phyloP scores from a whole-genome alignment of 1,284 basidiomycete genomes.

The Ustilago bromivora region DNA sequence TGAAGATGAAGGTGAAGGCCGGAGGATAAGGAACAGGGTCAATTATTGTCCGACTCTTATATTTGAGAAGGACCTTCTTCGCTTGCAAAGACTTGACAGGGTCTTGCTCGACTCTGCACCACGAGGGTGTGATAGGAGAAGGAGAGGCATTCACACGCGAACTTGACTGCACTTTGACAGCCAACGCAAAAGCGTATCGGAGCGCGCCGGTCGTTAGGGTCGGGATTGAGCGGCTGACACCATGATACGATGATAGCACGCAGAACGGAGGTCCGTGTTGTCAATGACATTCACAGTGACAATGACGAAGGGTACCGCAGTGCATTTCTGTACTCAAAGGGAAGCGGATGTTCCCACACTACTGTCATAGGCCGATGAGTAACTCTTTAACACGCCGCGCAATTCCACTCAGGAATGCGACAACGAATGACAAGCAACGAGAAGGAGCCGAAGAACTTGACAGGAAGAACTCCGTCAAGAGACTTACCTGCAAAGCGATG shows the following conservation, averaged over 20 bases:
- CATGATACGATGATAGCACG: neutral
- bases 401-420: neutral
- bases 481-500: neutral
- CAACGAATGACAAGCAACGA: neutral
- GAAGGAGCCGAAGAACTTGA: constrained; percentile 16
- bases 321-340: neutral
- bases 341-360: neutral
- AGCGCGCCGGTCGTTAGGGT: neutral
- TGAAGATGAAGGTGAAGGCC: neutral
- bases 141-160: constrained; percentile 8
- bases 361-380: neutral
- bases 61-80: neutral
- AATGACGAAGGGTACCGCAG: neutral
- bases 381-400: neutral
- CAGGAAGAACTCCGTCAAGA: neutral
- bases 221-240: neutral
- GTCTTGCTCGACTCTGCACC: constrained; percentile 2
- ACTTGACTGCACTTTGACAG: neutral
- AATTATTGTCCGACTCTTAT: neutral
- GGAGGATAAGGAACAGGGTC: neutral
- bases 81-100: neutral
- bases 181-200: neutral
- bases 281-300: neutral
- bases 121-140: neutral
- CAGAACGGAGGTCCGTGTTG: neutral